These are phyloP conservation scores for Xerocomus nothofagi DNA, from an alignment of 1,284 basidiomycete genomes.

Conservation along the genomic window DNA sequence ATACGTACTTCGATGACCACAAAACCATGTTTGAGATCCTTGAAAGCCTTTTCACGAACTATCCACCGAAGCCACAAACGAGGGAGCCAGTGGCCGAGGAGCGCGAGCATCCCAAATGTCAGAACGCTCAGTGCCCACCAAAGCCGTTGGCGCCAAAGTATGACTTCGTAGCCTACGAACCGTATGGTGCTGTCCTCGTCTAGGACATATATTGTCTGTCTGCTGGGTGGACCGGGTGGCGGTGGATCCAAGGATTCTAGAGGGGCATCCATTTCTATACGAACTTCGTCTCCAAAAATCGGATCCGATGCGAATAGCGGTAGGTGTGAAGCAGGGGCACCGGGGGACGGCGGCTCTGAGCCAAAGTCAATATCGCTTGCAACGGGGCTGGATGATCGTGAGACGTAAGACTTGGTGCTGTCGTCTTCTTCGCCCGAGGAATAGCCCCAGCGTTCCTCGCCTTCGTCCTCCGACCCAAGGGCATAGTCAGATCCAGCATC, in stretches of 20 bases:
- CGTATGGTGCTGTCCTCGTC: constrained; percentile 93
- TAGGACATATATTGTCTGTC: constrained; percentile 85
- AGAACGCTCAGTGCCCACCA: constrained; percentile 78
- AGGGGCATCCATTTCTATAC: constrained; percentile 73
- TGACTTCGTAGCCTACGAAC: constrained; percentile 85
- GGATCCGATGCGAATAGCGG: constrained; percentile 73
- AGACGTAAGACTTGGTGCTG: constrained; percentile 33
- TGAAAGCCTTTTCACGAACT: constrained; percentile 84
- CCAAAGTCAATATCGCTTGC: constrained; percentile 64
- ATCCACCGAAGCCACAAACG: constrained; percentile 86
- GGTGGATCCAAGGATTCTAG: constrained; percentile 62
- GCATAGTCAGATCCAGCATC: constrained; percentile 60
- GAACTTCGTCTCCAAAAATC: constrained; percentile 76
- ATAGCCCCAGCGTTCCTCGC: constrained; percentile 76
- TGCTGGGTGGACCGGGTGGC: constrained; percentile 72
- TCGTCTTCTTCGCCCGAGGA: constrained; percentile 70
- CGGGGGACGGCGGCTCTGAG: constrained; percentile 64
- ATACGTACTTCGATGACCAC: constrained; percentile 86
- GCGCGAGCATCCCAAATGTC: constrained; percentile 74
- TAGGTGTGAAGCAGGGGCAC: constrained; percentile 46
- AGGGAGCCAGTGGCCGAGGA: constrained; percentile 94
- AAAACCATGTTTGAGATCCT: constrained; percentile 67
- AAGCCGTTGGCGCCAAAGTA: constrained; percentile 60
- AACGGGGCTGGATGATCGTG: constrained; percentile 40
- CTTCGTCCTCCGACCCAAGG: constrained; percentile 52